Evolutionary conservation across 768 basidiomycete genomes (phyloP), one percentile per base, ranked within the genome.

Genomic region (Lentinula boryana): DNA sequence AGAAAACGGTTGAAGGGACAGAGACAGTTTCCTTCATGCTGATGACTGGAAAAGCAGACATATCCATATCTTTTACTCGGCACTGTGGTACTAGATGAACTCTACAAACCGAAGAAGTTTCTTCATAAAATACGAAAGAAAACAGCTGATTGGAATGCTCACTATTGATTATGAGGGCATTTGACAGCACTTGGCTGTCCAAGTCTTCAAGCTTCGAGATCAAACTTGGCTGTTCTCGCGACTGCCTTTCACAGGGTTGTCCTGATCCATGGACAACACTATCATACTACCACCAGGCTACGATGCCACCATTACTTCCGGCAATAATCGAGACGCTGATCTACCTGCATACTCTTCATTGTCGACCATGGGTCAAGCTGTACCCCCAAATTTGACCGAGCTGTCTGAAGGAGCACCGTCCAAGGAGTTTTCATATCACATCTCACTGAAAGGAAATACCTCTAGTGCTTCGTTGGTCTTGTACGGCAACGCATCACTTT

Each of bases 401-500:
- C 32, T 32, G n/a, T n/a, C 36, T 5, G 13, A 40, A 16, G 18
- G n/a, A 6, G 6, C 49, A 49, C 10, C 44, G 8, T 32, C 48
- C 4, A 40, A 36, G 40, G 50, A 50, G 16, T 60, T 51, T 21
- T 51, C 12, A 13, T 50, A 60, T 36, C n/a, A 60, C 12, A 27
- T 60, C 4, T 9, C 40, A 4, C 31, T 51, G 46, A 52, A 60
- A 32, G 50, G 50, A 23, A 49, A 38, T 10, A 60, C 55, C 9
- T 63, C 68, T 27, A 80, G 78, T 78, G 66, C 80, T 36, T 71
- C 72, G 23, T 70, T 82, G 41, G 65, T 67, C 5, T 64, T 80
- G 43, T 70, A 66, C 60, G 79, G 76, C 64, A 74, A 76, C 5
- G 69, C 80, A 13, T 67, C 68, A 2, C 62, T 66, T 1, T 57